These are phyloP conservation scores for Coprinellus aureogranulatus DNA, from an alignment of 768 basidiomycete species.

Conservation along the genomic window DNA sequence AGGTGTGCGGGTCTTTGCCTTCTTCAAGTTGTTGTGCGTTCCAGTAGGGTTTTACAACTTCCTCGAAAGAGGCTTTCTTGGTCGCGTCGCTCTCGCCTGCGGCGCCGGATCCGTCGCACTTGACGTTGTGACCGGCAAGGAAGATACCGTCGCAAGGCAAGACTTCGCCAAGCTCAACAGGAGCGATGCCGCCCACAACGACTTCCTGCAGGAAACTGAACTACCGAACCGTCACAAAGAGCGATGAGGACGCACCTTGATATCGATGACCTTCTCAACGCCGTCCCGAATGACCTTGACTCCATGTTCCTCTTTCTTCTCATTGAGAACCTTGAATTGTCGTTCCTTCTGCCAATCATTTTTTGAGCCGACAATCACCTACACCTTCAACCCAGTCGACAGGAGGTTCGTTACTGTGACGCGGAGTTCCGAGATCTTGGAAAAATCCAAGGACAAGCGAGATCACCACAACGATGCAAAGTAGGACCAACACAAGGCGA, in stretches of 20 bases:
- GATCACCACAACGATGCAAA: conserved; percentile 88
- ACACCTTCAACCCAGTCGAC: conserved; percentile 97
- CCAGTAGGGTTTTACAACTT: conserved; percentile 56
- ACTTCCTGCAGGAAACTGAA: conserved; percentile 58
- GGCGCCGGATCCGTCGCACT: conserved; percentile 93
- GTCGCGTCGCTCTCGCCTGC: conserved; percentile 97
- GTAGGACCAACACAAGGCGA: conserved; percentile 60
- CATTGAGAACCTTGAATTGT: conserved; percentile 89
- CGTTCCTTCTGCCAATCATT: conserved; percentile 99
- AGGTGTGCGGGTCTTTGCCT: conserved; percentile 28
- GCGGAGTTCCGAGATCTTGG: conserved; percentile 77
- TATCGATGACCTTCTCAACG: conserved; percentile 68
- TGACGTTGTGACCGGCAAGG: conserved; percentile 87
- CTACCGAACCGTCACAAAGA: neutral
- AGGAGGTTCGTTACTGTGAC: conserved; percentile 58
- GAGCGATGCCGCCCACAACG: conserved; percentile 89
- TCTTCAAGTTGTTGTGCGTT: conserved; percentile 25
- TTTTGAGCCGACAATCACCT: conserved; percentile 88
- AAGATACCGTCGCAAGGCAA: conserved; percentile 96
- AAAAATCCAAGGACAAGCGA: conserved; percentile 93
- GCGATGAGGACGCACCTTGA: conserved; percentile 54
- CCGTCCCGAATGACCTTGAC: conserved; percentile 81
- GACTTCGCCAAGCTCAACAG: conserved; percentile 93
- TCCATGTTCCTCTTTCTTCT: conserved; percentile 90
- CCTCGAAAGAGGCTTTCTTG: conserved; percentile 77